phyloP scores from a whole-genome alignment of 2,329 filamentous ascomycete genomes.

The Phialophora chinensis region DNA sequence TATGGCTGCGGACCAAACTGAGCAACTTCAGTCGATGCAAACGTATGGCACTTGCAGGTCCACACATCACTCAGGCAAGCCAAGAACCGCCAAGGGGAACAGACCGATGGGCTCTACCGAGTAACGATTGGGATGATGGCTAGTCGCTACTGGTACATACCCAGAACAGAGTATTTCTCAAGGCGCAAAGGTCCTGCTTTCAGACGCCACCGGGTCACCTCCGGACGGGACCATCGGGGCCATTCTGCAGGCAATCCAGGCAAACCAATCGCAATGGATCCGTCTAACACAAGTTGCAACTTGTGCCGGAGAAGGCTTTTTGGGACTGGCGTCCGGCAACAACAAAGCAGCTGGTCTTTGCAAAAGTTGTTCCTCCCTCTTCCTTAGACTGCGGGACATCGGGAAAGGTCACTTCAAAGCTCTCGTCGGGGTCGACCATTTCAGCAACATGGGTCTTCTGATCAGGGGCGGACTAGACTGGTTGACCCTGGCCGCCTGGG shows the following conservation, averaged over 20 bases:
- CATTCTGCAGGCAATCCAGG: neutral
- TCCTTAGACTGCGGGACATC: neutral
- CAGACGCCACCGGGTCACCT: neutral
- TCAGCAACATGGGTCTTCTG: neutral
- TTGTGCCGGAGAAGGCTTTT: neutral
- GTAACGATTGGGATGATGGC: neutral
- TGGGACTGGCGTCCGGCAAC: neutral
- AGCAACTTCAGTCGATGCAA: neutral
- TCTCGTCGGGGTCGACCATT: neutral
- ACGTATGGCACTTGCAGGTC: neutral
- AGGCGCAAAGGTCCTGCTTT: neutral
- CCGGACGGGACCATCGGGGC: too few species aligned
- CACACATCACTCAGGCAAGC: neutral
- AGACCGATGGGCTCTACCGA: neutral
- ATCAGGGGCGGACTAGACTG: neutral
- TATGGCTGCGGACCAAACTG: too few species aligned
- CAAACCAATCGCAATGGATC: neutral
- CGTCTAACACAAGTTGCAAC: neutral
- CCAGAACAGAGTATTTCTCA: neutral
- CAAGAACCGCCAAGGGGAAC: neutral
- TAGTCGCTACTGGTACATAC: neutral
- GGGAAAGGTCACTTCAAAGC: neutral
- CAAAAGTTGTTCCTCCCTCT: neutral
- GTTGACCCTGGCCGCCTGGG: neutral
- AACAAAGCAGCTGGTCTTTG: neutral